Conservation (phyloP, 441 rosid genomes). For the Pelargonium citronellum region DNA sequence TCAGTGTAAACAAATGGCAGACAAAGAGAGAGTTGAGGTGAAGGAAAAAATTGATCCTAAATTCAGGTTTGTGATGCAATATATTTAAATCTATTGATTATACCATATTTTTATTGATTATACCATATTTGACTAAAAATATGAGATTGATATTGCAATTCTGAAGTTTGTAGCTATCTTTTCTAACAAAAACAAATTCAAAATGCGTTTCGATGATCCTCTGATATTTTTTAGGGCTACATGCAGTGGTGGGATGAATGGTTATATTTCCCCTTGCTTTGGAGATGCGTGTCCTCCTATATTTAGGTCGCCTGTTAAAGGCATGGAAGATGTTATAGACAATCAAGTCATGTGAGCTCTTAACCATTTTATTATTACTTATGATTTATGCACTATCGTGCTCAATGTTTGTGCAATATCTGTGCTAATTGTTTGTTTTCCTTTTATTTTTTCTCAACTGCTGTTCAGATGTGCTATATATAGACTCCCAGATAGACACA, state of each 20-base stretch:
- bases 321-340: slow-evolving; percentile 76
- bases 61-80: slow-evolving; percentile 23
- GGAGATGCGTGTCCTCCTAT: slow-evolving; percentile 73
- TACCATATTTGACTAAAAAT: not conserved
- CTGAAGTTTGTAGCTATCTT: not conserved
- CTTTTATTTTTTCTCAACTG: not conserved
- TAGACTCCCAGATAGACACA: slow-evolving; percentile 66
- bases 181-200: not conserved
- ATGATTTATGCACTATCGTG: not conserved
- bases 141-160: not conserved
- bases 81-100: not conserved
- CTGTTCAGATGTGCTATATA: slow-evolving; percentile 61
- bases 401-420: not conserved
- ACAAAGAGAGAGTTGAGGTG: not conserved
- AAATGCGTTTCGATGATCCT: slow-evolving; percentile 19
- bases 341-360: slow-evolving; percentile 81
- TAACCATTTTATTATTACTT: not conserved
- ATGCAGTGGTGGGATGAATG: slow-evolving; percentile 94
- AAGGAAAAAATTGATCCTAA: slow-evolving; percentile 22
- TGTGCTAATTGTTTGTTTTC: not conserved
- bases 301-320: slow-evolving; percentile 67
- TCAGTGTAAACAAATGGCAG: slow-evolving; percentile 10
- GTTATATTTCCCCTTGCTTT: slow-evolving; percentile 68
- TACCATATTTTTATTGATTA: not conserved
- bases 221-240: slow-evolving; percentile 42